A percentile compares a stretch with the other conserved stretches of the same genome.
Evolutionary conservation across 2,329 filamentous ascomycete genomes (phyloP).

Genomic region (Fusarium sp.): DNA sequence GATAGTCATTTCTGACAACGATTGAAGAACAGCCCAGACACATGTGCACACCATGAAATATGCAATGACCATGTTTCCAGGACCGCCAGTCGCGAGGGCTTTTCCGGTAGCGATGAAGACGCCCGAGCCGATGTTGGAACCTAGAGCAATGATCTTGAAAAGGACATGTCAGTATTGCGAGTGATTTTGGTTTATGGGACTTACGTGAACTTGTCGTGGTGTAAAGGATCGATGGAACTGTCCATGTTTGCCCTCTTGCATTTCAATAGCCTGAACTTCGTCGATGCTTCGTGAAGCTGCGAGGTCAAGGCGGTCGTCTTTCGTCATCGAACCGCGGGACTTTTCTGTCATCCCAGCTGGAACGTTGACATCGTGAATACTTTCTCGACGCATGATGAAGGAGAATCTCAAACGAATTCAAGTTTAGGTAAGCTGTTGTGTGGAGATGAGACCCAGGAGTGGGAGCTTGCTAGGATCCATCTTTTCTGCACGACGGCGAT

Average conservation of each 20-base stretch:
- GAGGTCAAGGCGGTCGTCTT: constrained; percentile 8
- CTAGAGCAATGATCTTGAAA: constrained; percentile 29
- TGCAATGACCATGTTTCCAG: constrained; percentile 33
- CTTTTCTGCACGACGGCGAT: neutral
- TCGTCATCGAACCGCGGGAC: constrained; percentile 6
- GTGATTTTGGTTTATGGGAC: neutral
- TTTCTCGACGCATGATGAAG: constrained; percentile 13
- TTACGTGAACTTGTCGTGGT: constrained; percentile 32
- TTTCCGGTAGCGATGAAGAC: constrained; percentile 32
- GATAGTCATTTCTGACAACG: constrained; percentile 32
- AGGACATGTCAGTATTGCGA: rapidly evolving
- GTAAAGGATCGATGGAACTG: constrained; percentile 35
- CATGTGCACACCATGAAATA: constrained; percentile 27
- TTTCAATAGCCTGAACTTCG: constrained; percentile 9
- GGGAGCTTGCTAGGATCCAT: neutral
- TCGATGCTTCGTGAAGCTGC: constrained; percentile 4
- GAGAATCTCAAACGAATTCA: neutral
- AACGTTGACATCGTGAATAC: constrained; percentile 10
- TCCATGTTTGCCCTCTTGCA: constrained; percentile 21
- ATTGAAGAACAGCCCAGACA: constrained; percentile 32
- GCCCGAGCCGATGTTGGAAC: constrained; percentile 31
- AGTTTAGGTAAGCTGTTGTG: neutral
- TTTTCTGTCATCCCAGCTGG: constrained; percentile 13
- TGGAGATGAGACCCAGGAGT: neutral
- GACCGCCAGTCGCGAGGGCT: constrained; percentile 28